Conservation (phyloP, 345 rosid species). For the Populus davidiana region DNA sequence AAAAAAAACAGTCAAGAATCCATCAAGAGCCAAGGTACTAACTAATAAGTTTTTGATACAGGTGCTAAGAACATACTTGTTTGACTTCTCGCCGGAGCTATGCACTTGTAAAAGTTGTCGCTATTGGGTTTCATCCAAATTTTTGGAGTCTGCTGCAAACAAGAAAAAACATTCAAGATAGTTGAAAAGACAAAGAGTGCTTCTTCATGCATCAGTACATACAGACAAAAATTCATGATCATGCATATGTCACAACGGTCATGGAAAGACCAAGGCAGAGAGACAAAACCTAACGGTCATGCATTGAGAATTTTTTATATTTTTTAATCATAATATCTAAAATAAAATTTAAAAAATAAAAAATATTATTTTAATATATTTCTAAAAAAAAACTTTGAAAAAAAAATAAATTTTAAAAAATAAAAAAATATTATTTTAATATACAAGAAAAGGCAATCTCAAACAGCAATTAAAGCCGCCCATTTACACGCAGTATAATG, state of each 20-base stretch:
- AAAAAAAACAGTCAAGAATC: neutral
- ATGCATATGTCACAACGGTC: neutral
- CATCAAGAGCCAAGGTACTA: neutral
- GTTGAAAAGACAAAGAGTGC: neutral
- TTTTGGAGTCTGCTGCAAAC: slow-evolving; percentile 65
- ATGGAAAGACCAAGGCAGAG: neutral
- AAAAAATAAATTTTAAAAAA: no score
- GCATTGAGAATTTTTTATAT: no score
- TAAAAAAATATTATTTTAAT: no score
- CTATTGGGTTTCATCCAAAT: slow-evolving; percentile 91
- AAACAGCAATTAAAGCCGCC: neutral
- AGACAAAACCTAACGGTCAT: neutral
- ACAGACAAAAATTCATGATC: neutral
- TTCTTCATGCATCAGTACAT: neutral
- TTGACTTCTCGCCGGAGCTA: slow-evolving; percentile 52
- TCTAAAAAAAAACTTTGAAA: no score
- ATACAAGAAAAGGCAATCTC: no score
- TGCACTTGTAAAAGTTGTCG: slow-evolving; percentile 55
- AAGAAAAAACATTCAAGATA: neutral
- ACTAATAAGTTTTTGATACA: neutral
- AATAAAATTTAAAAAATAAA: no score
- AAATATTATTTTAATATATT: no score
- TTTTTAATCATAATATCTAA: no score
- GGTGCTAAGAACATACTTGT: slow-evolving; percentile 41
- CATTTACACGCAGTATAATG: neutral